phyloP scores from a whole-genome alignment of 2,329 filamentous ascomycete species.

The Hymenoscyphus linearis region DNA sequence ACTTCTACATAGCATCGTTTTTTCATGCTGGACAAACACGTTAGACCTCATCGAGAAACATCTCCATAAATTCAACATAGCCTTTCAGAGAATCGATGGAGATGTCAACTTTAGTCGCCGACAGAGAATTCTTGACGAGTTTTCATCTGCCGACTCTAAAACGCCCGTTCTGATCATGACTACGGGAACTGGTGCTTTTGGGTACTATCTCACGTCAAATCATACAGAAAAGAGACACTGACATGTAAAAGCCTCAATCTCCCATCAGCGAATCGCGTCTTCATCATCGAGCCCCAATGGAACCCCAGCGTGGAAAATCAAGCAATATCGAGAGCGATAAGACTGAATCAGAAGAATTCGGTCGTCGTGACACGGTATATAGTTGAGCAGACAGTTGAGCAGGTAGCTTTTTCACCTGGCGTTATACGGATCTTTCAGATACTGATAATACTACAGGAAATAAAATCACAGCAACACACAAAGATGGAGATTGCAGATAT shows the following conservation, averaged over 20 bases:
- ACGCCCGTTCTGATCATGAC: constrained; percentile 41
- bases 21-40: constrained; percentile 18
- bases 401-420: constrained; percentile 2
- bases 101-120: background rate
- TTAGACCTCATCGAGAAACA: constrained; percentile 31
- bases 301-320: constrained; percentile 30
- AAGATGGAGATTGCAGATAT: background rate
- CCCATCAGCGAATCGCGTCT: constrained; percentile 24
- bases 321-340: constrained; percentile 22
- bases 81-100: background rate
- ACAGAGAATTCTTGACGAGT: background rate
- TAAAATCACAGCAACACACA: background rate
- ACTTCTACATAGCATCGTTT: constrained; percentile 35
- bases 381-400: constrained; percentile 26
- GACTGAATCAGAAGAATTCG: constrained; percentile 23
- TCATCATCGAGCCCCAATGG: constrained; percentile 31
- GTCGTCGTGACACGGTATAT: constrained; percentile 29
- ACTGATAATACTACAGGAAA: background rate
- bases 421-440: background rate
- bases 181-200: constrained; percentile 17
- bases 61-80: constrained; percentile 18
- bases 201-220: constrained; percentile 2
- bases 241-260: constrained; percentile 12
- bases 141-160: constrained; percentile 9
- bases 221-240: background rate